Evolutionary conservation across 257 asterid species (phyloP), one percentile per base, ranked within the genome.

Genomic region (Solanum ossicruentum): DNA sequence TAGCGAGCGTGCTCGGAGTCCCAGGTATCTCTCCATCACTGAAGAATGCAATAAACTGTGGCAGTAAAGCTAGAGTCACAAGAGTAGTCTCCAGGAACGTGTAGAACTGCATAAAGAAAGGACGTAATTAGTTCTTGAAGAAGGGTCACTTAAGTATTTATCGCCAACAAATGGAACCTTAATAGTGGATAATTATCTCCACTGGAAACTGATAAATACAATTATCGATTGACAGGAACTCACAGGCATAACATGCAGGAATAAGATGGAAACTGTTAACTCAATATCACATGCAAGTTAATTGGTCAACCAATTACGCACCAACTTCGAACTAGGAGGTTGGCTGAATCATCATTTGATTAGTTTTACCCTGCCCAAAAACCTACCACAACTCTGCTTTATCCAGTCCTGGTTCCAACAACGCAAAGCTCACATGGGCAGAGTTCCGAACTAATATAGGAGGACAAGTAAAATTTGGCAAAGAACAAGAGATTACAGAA

Each of bases 21-120:
- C 97, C 98, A 84, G 97, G 93, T 85, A 97, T 95, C 91, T 95
- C 98, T 75, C 91, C 98, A 36, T 97, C 99, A 70, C 96, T 90
- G 87, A 97, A 97, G 95, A 97, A 97, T 84, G 93, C 93, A 88
- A 97, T 90, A 83, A 97, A 97, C 61, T 93, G 92, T 7, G 98
- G 98, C 86, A 97, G 89, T 84, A 97, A 87, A 57, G 98, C 87
- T 83, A 97, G 80, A 10, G 98, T 90, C 81, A 93, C 99, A 23
- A 95, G 89, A 82, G 89, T 93, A 80, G 99, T 97, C 90, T 97
- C 99, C 18, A 97, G 94, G 89, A 95, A 97, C 9, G 98, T 91
- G 93, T 97, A 97, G 86, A 95, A 93, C 99, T 97, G 98, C 91
- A 91, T 56, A 58, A 88, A 45, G 83, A 85, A 84, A 83, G 67